phyloP scores from a whole-genome alignment of 2,329 filamentous ascomycete genomes.

The Fusarium xylarioides region DNA sequence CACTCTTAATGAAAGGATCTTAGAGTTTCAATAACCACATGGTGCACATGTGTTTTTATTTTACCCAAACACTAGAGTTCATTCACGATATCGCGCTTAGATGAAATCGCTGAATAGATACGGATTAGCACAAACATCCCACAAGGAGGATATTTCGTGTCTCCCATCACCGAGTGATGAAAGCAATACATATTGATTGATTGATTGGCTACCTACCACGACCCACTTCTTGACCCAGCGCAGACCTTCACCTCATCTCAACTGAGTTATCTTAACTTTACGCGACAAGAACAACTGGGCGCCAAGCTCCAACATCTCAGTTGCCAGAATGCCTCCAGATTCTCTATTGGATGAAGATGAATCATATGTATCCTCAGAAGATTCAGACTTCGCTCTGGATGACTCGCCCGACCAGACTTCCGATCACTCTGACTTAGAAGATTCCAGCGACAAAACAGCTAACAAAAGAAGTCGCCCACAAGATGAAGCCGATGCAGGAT shows the following conservation, averaged over 20 bases:
- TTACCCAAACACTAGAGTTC: not conserved
- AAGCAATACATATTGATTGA: conserved; percentile 29
- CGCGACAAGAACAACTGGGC: not conserved
- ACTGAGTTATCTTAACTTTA: not conserved
- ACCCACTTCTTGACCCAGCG: not conserved
- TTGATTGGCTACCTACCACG: conserved; percentile 35
- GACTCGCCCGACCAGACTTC: conserved; percentile 57
- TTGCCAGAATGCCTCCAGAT: conserved; percentile 54
- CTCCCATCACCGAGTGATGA: not conserved
- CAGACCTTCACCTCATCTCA: not conserved
- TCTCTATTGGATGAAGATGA: conserved; percentile 59
- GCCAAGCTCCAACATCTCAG: not conserved
- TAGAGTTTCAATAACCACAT: not conserved
- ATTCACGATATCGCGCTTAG: not conserved
- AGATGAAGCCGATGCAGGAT: conserved; percentile 51
- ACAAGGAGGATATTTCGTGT: not conserved
- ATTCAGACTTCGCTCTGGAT: conserved; percentile 77
- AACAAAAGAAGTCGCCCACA: conserved; percentile 38
- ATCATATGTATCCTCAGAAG: conserved; percentile 74
- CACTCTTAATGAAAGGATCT: not conserved
- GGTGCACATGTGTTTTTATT: not conserved
- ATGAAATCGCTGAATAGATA: not conserved
- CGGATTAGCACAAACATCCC: not conserved
- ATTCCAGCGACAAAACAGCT: conserved; percentile 43
- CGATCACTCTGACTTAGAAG: conserved; percentile 62